phyloP scores from a whole-genome alignment of 345 rosid species.

The Salix exigua region DNA sequence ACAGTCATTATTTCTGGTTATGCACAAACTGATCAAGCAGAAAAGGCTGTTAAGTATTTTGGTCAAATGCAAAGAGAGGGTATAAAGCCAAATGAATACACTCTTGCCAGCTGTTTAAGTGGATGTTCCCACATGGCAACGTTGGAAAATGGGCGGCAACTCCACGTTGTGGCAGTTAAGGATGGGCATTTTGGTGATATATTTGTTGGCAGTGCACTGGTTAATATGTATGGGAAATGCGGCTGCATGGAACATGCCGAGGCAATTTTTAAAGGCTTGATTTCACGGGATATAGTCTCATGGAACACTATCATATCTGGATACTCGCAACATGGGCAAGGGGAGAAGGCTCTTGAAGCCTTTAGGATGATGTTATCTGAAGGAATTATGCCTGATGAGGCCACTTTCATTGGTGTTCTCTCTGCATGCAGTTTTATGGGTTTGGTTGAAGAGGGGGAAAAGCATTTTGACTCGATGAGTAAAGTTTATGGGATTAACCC shows the following conservation, averaged over 20 bases:
- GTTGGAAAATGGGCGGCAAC: constrained; percentile 34
- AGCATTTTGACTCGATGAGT: constrained; percentile 22
- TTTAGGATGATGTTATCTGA: constrained; percentile 36
- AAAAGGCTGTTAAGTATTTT: constrained; percentile 32
- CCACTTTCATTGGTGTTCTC: constrained; percentile 32
- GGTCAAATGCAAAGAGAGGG: constrained; percentile 36
- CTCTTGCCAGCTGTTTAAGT: constrained; percentile 39
- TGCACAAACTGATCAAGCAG: constrained; percentile 26
- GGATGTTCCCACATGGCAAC: constrained; percentile 29
- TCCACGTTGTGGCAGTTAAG: constrained; percentile 35
- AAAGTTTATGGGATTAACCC: constrained; percentile 29
- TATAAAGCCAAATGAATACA: constrained; percentile 39
- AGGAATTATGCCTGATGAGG: constrained; percentile 33
- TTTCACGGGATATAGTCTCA: constrained; percentile 21
- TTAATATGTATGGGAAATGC: constrained; percentile 40
- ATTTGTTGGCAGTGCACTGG: constrained; percentile 31
- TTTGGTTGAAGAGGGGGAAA: constrained; percentile 34
- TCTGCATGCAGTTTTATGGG: constrained; percentile 38
- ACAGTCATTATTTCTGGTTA: constrained; percentile 34
- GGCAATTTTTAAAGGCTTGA: constrained; percentile 29
- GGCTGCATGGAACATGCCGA: constrained; percentile 42
- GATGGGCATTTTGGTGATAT: constrained; percentile 23
- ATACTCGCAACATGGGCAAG: constrained; percentile 32
- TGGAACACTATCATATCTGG: constrained; percentile 39
- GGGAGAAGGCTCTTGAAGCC: constrained; percentile 37